Evolutionary conservation across 345 rosid genomes (phyloP).

Genomic region (Abelmoschus esculentus): DNA sequence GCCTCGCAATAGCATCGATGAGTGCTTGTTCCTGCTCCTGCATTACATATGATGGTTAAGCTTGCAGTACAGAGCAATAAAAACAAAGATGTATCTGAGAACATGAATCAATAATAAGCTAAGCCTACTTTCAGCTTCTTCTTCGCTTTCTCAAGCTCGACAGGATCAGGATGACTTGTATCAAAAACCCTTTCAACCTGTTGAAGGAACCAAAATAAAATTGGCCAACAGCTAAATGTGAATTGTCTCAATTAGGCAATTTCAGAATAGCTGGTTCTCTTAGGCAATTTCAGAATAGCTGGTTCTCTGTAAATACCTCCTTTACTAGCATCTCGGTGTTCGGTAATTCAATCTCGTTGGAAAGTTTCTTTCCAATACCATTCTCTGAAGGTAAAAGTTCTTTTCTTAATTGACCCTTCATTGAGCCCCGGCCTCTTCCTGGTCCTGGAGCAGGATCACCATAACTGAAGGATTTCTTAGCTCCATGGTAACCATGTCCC

Average conservation of each 20-base stretch:
- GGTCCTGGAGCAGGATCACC: conserved; percentile 30
- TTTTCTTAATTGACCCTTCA: conserved; percentile 44
- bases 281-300: too few species aligned
- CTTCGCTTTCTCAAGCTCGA: conserved; percentile 84
- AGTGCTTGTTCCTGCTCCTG: conserved; percentile 99
- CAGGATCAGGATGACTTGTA: conserved; percentile 62
- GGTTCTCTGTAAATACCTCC: conserved; percentile 39
- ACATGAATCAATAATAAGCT: conserved; percentile 8
- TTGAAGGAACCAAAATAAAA: conserved; percentile 6
- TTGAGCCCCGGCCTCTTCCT: conserved; percentile 52
- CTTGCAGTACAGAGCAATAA: neutral
- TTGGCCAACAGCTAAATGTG: neutral
- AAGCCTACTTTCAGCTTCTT: conserved; percentile 58
- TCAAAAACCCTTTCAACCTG: conserved; percentile 87
- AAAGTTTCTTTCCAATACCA: conserved; percentile 40
- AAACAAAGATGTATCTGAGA: neutral
- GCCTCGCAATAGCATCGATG: conserved; percentile 79
- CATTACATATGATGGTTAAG: conserved; percentile 18
- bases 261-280: neutral
- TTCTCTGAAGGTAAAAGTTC: conserved; percentile 47
- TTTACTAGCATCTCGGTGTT: conserved; percentile 76
- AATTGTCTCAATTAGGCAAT: neutral
- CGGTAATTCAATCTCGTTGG: conserved; percentile 70
- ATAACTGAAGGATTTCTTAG: conserved; percentile 34
- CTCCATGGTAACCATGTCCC: conserved; percentile 44